phyloP scores from a whole-genome alignment of 2,329 filamentous ascomycete genomes.

The Plectosphaerella cucumerina region DNA sequence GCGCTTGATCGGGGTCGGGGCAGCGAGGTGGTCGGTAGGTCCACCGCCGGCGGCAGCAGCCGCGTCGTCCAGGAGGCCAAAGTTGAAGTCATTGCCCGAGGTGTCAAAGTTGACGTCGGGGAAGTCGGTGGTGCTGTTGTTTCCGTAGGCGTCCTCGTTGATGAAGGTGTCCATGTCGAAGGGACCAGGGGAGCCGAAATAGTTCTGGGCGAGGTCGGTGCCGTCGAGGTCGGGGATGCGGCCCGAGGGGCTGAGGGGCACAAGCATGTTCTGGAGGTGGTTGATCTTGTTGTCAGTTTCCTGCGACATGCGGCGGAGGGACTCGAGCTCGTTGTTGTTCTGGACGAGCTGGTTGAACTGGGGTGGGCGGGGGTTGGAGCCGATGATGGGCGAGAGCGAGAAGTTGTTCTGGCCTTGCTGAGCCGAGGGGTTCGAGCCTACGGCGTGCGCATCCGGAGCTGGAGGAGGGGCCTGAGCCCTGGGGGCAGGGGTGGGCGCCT shows the following conservation, averaged over 20 bases:
- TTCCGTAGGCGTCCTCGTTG: constrained; percentile 37
- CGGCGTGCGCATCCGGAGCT: constrained; percentile 10
- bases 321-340: constrained; percentile 72
- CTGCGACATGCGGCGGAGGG: constrained; percentile 72
- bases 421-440: constrained; percentile 17
- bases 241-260: constrained; percentile 76
- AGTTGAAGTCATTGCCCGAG: constrained; percentile 46
- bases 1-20: neutral
- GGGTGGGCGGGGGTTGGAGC: constrained; percentile 40
- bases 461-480: constrained; percentile 11
- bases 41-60: constrained; percentile 18
- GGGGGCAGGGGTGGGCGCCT: constrained; percentile 10
- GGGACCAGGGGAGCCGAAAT: constrained; percentile 27
- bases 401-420: constrained; percentile 21
- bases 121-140: constrained; percentile 35
- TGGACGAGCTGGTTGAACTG: constrained; percentile 54
- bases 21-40: neutral
- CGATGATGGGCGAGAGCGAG: constrained; percentile 47
- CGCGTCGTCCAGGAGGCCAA: constrained; percentile 35
- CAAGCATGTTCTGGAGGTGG: constrained; percentile 68
- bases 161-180: constrained; percentile 49
- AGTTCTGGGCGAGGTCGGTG: constrained; percentile 18
- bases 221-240: constrained; percentile 67
- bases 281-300: constrained; percentile 76
- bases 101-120: constrained; percentile 33